Base-by-base conservation (phyloP, 2,329 filamentous ascomycete species). In the Chrysoporthe puriensis region DNA sequence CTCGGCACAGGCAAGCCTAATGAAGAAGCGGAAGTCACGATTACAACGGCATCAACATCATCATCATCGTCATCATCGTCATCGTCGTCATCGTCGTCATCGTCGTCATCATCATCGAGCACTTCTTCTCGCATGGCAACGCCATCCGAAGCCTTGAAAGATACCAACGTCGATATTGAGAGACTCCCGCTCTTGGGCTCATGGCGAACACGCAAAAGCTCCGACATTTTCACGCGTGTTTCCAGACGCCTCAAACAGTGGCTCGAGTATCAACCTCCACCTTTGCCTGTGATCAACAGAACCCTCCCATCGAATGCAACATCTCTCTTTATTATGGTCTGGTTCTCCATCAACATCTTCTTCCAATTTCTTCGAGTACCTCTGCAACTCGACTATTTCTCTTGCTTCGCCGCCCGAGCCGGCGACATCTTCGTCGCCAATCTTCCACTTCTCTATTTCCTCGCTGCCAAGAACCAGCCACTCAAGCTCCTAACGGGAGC, bases 401-500 rank as follows among this genome's bases (percentile, higher is more conserved):
- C 89, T 74, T 81, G 86, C 64, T 83, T 89, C 60, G 84, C 85
- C 67, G 87, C 90, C 73, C 80, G 87, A 42, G 82, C 84, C 48
- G 86, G 86, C 5, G 79, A 85, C 54, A 73, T 88, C 32, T 84
- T 84, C 71, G 75, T 82, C 62, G 80, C 79, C 73, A 84, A 85
- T 71, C 76, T 85, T 0, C 82, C 82, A 0, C 74, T 84, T 4
- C 79, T 91, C 3, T 91, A 91, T 74, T 78, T 91, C 4, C 80
- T 91, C 3, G 84, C 86, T 1, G 88, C 89, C 43, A 91, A 91
- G 75, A 91, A 88, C 68, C 88, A 90, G 70, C 89, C 88, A 0
- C 73, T 91, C 44, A 85, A 85, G 67, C 72, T 81, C 1, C 77
- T 91, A 21, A 90, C 88, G 0, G 88, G 88, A 4, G 84, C 85